Conservation (phyloP, 805 yeast species). For the Zygosaccharomyces lentus region DNA sequence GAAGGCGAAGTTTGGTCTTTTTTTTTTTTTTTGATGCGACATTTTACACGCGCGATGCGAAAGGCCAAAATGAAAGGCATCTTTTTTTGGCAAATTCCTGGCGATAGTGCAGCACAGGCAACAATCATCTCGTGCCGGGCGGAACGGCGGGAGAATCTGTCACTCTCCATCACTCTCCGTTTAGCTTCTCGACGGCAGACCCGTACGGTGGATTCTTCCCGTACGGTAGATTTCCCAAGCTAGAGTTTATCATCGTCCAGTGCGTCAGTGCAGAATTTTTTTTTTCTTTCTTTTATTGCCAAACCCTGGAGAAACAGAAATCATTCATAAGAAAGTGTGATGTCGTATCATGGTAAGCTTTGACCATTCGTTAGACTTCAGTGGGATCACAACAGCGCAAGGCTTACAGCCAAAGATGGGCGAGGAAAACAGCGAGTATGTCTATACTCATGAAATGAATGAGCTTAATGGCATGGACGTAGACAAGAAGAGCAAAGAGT, state of each 20-base stretch:
- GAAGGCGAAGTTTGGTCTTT: neutral
- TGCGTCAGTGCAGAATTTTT: constrained; percentile 1
- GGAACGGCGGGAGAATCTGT: neutral
- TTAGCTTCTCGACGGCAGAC: neutral
- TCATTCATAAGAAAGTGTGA: neutral
- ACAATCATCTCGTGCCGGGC: neutral
- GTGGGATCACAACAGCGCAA: neutral
- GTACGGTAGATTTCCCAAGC: neutral
- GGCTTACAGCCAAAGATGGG: neutral
- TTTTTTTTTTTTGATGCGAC: constrained; percentile 3
- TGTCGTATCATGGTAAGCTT: neutral
- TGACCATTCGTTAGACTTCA: neutral
- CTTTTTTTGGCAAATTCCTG: neutral
- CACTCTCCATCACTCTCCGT: neutral
- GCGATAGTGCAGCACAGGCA: neutral
- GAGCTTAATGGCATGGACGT: neutral
- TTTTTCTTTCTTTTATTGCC: neutral
- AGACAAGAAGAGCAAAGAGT: neutral
- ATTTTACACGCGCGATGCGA: constrained; percentile 5
- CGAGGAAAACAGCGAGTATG: neutral
- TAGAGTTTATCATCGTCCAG: neutral
- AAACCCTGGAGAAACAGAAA: neutral
- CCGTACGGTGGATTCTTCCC: neutral
- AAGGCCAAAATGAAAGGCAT: neutral
- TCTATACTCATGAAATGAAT: neutral